A percentile compares a stretch with the other conserved stretches of the same genome.
Conservation (phyloP, 805 yeast species). For the Sugiyamaella qingdaonensis region DNA sequence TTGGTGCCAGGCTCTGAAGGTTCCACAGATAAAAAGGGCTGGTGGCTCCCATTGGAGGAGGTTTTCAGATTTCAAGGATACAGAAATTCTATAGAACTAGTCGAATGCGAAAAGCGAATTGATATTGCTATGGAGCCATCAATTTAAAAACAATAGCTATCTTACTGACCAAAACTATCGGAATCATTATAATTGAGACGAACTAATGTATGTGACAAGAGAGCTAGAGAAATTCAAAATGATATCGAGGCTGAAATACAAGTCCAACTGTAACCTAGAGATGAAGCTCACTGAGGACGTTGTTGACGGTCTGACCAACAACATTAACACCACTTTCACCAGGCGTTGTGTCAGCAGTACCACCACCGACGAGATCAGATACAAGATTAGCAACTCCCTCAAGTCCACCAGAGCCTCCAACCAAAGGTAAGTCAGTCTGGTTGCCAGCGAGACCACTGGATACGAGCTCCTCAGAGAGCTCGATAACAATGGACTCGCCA, state of each 20-base stretch:
- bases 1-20: slow-evolving; percentile 38
- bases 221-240: too few relatives aligned
- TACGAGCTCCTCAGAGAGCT: neutral
- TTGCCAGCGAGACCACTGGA: neutral
- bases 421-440: neutral
- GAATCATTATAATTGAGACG: too few relatives aligned
- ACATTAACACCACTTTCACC: slow-evolving; percentile 1
- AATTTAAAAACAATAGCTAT: too few relatives aligned
- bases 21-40: slow-evolving; percentile 36
- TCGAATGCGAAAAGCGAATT: too few relatives aligned
- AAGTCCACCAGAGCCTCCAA: neutral
- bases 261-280: neutral
- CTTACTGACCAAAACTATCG: too few relatives aligned
- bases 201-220: too few relatives aligned
- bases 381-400: neutral
- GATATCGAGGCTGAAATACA: too few relatives aligned
- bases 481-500: slow-evolving; percentile 10
- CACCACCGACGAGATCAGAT: neutral
- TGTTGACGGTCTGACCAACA: neutral
- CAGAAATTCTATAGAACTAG: neutral
- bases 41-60: slow-evolving; percentile 39
- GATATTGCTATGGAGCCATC: too few relatives aligned
- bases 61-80: slow-evolving; percentile 37
- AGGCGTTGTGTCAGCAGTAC: slow-evolving; percentile 1
- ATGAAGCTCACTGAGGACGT: neutral